phyloP scores from a whole-genome alignment of 805 yeast species.

The Metschnikowia drakensbergensis region DNA sequence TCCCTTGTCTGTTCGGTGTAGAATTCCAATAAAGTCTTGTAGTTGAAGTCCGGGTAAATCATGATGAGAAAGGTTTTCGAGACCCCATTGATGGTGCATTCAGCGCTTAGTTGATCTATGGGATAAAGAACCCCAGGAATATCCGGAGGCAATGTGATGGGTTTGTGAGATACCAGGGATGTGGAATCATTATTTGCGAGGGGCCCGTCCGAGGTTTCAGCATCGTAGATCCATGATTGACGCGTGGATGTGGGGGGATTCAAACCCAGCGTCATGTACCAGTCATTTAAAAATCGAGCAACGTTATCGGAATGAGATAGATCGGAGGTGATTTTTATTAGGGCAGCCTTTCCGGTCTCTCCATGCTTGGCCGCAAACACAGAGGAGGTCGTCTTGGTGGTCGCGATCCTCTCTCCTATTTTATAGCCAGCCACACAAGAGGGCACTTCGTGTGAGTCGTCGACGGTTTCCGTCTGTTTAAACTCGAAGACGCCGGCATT shows the following conservation, averaged over 20 bases:
- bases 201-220: not conserved
- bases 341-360: conserved; percentile 12
- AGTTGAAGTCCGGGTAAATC: conserved; percentile 20
- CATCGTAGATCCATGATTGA: not conserved
- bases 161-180: conserved; percentile 5
- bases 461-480: conserved; percentile 7
- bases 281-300: conserved; percentile 32
- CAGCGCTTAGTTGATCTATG: conserved; percentile 15
- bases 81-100: conserved; percentile 1
- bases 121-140: conserved; percentile 31
- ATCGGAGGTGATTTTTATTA: conserved; percentile 27
- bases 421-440: conserved; percentile 23
- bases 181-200: not conserved
- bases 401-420: conserved; percentile 18
- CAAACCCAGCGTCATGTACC: conserved; percentile 29
- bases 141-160: conserved; percentile 26
- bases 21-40: conserved; percentile 15
- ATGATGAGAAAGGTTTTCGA: conserved; percentile 20
- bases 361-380: conserved; percentile 20
- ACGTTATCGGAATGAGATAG: conserved; percentile 17
- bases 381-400: conserved; percentile 11
- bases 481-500: conserved; percentile 11
- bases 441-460: conserved; percentile 16
- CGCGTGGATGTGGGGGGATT: conserved; percentile 19
- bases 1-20: conserved; percentile 10